These are phyloP conservation scores for Nothomitra cinnamomea DNA, from an alignment of 2,329 filamentous ascomycete species.

Conservation along the genomic window DNA sequence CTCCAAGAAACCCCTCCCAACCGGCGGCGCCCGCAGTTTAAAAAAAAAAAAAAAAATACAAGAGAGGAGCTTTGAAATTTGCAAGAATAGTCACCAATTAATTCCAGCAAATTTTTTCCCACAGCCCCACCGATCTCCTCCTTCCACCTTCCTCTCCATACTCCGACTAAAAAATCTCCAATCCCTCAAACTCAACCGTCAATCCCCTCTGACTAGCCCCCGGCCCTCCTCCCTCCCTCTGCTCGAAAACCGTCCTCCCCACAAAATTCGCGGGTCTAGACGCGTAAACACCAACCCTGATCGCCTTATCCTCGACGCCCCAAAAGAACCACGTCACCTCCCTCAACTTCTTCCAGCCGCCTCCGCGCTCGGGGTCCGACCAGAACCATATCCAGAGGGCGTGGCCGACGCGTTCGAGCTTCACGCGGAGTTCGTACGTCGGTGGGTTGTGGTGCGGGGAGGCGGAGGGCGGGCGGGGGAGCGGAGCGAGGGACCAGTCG, in stretches of 20 bases:
- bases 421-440: conserved; percentile 31
- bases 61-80: not conserved
- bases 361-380: conserved; percentile 11
- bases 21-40: no score
- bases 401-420: conserved; percentile 37
- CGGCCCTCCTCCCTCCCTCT: conserved; percentile 7
- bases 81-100: no score
- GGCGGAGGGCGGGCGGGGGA: conserved; percentile 16
- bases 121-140: no score
- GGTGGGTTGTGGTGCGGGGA: not conserved
- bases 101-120: no score
- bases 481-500: conserved; percentile 37
- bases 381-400: conserved; percentile 39
- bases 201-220: conserved; percentile 19
- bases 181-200: conserved; percentile 24
- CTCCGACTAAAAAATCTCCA: conserved; percentile 20
- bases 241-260: conserved; percentile 7
- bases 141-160: not conserved
- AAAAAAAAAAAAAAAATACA: not conserved
- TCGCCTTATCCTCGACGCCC: conserved; percentile 39
- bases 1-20: no score
- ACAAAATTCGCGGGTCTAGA: conserved; percentile 33
- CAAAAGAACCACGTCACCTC: conserved; percentile 47
- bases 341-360: conserved; percentile 37
- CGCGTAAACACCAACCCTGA: conserved; percentile 41